Evolutionary conservation across 352 stramenopile species (phyloP), one percentile per base, ranked within the genome.

Genomic region (Phytophthora capsici): DNA sequence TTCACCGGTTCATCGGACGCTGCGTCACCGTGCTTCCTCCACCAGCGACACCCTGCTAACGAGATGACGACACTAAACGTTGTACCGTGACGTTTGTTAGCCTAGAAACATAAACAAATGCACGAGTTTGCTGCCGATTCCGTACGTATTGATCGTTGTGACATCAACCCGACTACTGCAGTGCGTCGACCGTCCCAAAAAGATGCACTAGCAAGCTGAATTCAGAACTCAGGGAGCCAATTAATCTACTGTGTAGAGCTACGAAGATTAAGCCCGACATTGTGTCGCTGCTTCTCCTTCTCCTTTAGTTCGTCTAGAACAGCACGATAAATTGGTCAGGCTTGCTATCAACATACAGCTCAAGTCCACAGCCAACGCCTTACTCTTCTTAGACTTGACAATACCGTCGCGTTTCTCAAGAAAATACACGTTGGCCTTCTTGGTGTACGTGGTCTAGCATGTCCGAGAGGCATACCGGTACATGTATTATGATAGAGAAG

Each of bases 371-470:
- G 38, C 51, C 22, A 51, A 2, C 22, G 25, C 63, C 71, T 47
- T 68, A 92, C 86, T 74, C 49, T 77, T 69, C 73, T 94, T 94
- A 3, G 66, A 57, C 48, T 89, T 89, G 50, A 90, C 65, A 47
- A 91, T 88, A n/a, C 57, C 57, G 57, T 95, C 82, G 51, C 78
- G 63, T 25, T 75, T 77, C 20, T 91, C 80, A 13, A 95, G 53
- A 43, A 95, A 95, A 48, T 90, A 91, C 36, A 93, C 76, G 19
- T 86, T 91, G 25, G 80, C 78, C 22, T 74, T 73, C 72, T 90
- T 89, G 12, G 85, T 73, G 52, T 85, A 95, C 4, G 87, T 91
- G 19, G 69, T 38, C 87, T 95, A 41, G 17, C 2, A 13, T 49
- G 14, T 34, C 25, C 28, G 14, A 34, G 28, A 34, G 28, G 8